Evolutionary conservation across 2,329 filamentous ascomycete species (phyloP), one percentile per base, ranked within the genome.

Genomic region (Onygenales sp.): DNA sequence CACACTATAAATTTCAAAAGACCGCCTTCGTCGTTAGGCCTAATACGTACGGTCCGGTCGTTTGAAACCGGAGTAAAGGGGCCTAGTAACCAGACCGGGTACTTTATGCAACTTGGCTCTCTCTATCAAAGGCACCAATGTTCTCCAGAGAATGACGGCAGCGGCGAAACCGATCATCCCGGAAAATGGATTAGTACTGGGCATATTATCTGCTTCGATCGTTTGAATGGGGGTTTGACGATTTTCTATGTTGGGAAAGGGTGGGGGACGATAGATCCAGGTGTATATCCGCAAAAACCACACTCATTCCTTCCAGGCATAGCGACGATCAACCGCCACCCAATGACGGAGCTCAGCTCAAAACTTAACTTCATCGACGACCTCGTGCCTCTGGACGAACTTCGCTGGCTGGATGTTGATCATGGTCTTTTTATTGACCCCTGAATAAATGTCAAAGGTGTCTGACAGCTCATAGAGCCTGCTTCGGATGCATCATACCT

Each of bases 91-190:
- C 2, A 11, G 6, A 49, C 39, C 21, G 5, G 34, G 13, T 63
- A 68, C 52, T 47, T 71, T 34, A 64, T 72, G 57, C 69, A 71
- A 55, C 61, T 71, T 27, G 70, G 70, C 2, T 65, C 61, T 53
- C 54, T 72, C 32, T 60, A 61, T n/a, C 58, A 58, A 57, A 62
- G 62, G 37, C 47, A 49, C 13, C 56, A 51, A 14, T 42, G 45
- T 11, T 34, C 27, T 31, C 10, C 43, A 14, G 51, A 40, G 33
- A 11, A 9, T 34, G 36, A 53, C 10, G 48, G n/a, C 13, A 10
- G 13, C 14, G 45, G 33, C n/a, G 43, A 42, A 31, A n/a, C 46
- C 11, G 17, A 55, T 6, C 51, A 56, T 21, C 14, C 44, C 9
- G 44, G 39, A 49, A 49, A 53, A n/a, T 71, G 67, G 65, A 56